Percentiles rank a stretch among this genome's conserved stretches.
Conservation (phyloP, 2,329 filamentous ascomycete species). For the Epichloe glyceriae region DNA sequence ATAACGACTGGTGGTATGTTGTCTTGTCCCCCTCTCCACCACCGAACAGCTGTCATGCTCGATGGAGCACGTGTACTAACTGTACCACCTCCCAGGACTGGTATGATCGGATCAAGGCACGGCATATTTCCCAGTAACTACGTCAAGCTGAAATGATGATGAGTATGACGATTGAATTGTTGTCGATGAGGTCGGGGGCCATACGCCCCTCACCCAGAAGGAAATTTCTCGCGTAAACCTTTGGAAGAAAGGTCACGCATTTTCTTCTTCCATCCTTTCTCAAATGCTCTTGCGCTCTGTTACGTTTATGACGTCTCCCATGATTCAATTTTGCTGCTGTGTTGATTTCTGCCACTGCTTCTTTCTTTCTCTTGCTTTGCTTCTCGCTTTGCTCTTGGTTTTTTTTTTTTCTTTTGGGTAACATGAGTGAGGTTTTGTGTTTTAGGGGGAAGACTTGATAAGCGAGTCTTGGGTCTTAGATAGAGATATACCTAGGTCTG, state of each 20-base stretch:
- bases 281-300: no score
- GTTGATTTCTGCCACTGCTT: not conserved
- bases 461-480: slow-evolving; percentile 2
- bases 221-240: no score
- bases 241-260: no score
- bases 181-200: not conserved
- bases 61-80: slow-evolving; percentile 1
- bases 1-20: slow-evolving; percentile 84
- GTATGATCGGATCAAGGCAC: slow-evolving; percentile 68
- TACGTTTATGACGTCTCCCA: no score
- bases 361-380: not conserved
- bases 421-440: not conserved
- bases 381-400: not conserved
- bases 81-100: slow-evolving; percentile 48
- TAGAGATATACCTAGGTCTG: slow-evolving; percentile 3
- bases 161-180: slow-evolving; percentile 12
- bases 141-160: slow-evolving; percentile 49
- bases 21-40: not conserved
- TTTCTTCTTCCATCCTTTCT: no score
- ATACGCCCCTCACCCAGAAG: not conserved
- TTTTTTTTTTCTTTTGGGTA: not conserved
- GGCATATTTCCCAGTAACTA: slow-evolving; percentile 89
- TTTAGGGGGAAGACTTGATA: not conserved
- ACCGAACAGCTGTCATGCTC: not conserved
- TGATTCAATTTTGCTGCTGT: not conserved